A percentile compares a stretch with the other conserved stretches of the same genome.
These are phyloP conservation scores for Ustilago esculenta DNA, from an alignment of 1,284 basidiomycete genomes.

Conservation along the genomic window DNA sequence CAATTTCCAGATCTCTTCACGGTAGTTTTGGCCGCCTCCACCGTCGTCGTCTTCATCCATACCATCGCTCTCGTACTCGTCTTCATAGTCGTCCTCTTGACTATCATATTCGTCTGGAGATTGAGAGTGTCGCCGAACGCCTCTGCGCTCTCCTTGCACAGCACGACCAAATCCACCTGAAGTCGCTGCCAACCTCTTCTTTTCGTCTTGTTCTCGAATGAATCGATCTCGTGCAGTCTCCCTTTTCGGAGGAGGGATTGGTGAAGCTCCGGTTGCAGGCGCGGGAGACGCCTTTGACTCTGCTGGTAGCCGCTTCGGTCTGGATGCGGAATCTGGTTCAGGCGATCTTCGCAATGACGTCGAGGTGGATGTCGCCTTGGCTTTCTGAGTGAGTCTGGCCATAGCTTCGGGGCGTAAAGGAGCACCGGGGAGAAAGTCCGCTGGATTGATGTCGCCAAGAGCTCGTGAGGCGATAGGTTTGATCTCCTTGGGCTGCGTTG, in stretches of 20 bases:
- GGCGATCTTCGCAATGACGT: constrained; percentile 12
- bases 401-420: constrained; percentile 34
- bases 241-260: constrained; percentile 19
- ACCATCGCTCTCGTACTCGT: constrained; percentile 38
- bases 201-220: constrained; percentile 55
- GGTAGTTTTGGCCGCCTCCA: constrained; percentile 20
- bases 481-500: constrained; percentile 12
- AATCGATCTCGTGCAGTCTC: constrained; percentile 58
- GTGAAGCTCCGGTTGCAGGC: constrained; percentile 3
- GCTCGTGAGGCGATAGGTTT: constrained; percentile 11
- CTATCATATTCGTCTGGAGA: constrained; percentile 32
- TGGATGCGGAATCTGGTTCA: constrained; percentile 10
- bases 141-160: background rate
- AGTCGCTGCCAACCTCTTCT: constrained; percentile 32
- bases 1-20: constrained; percentile 62
- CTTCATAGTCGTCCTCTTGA: constrained; percentile 33
- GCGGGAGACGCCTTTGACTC: constrained; percentile 9
- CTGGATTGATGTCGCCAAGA: constrained; percentile 44
- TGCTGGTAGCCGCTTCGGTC: constrained; percentile 3
- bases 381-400: constrained; percentile 30
- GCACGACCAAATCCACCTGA: background rate
- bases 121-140: background rate
- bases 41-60: constrained; percentile 42
- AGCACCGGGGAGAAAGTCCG: constrained; percentile 53
- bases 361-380: constrained; percentile 1